Evolutionary conservation across 345 rosid species (phyloP).

Genomic region (Viola odorata): DNA sequence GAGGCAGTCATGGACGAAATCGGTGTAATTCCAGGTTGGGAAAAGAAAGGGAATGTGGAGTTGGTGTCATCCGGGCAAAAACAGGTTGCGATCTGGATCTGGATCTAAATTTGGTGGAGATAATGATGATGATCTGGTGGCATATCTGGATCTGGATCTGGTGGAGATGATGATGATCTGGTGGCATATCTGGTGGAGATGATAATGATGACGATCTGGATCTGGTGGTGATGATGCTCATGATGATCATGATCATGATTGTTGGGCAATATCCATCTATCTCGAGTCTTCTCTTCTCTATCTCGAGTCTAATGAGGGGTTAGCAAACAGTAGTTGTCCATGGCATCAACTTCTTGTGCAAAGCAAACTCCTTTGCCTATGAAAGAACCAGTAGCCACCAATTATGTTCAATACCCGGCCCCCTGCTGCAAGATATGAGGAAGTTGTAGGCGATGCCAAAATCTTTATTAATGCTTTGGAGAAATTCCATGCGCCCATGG

Average conservation of each 20-base stretch:
- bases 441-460: constrained; percentile 46
- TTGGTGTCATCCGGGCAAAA: too few species aligned
- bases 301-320: constrained; percentile 7
- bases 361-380: constrained; percentile 47
- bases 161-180: too few species aligned
- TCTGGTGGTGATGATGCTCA: too few species aligned
- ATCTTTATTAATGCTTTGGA: constrained; percentile 71
- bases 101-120: too few species aligned
- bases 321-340: constrained; percentile 31
- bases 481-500: constrained; percentile 69
- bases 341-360: constrained; percentile 82
- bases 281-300: constrained; percentile 7
- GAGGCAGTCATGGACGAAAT: too few species aligned
- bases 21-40: too few species aligned
- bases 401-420: constrained; percentile 40
- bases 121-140: too few species aligned
- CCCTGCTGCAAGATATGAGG: constrained; percentile 68
- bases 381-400: constrained; percentile 39
- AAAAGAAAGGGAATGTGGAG: too few species aligned
- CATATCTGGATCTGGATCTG: too few species aligned
- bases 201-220: too few species aligned
- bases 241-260: not conserved
- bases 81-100: too few species aligned
- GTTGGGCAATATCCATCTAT: not conserved
- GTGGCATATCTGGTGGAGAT: too few species aligned